These are phyloP conservation scores for Suhomyces bribrorum DNA, from an alignment of 1,139 yeast species.

Conservation along the genomic window DNA sequence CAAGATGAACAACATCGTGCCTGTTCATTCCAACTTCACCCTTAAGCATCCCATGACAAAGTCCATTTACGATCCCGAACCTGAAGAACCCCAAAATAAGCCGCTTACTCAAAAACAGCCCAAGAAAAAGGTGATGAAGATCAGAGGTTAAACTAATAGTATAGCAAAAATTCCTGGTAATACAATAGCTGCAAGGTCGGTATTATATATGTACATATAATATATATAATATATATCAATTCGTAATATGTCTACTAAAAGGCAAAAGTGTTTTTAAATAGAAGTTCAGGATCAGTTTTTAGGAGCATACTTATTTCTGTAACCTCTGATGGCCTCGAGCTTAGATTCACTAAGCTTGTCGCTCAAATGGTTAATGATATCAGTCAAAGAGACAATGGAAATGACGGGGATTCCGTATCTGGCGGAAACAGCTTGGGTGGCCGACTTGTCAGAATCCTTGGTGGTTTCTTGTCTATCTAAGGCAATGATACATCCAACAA, in stretches of 20 bases:
- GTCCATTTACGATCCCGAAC: conserved; percentile 57
- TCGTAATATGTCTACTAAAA: too few relatives aligned
- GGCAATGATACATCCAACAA: conserved; percentile 86
- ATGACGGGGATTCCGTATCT: conserved; percentile 79
- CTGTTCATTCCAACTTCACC: conserved; percentile 75
- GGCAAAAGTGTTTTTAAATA: too few relatives aligned
- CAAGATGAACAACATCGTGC: conserved; percentile 82
- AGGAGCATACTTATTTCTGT: conserved; percentile 57
- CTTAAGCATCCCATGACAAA: conserved; percentile 86
- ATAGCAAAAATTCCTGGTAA: neutral
- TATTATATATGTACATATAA: too few relatives aligned
- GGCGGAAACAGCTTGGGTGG: conserved; percentile 77
- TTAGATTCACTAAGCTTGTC: conserved; percentile 56
- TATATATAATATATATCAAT: too few relatives aligned
- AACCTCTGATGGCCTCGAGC: conserved; percentile 56
- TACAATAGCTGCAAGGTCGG: neutral
- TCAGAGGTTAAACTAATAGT: conserved; percentile 35
- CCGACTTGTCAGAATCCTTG: conserved; percentile 64
- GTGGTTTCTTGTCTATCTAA: conserved; percentile 94
- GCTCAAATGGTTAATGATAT: conserved; percentile 65
- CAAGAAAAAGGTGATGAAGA: conserved; percentile 54
- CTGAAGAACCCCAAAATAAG: conserved; percentile 28
- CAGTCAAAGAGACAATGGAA: conserved; percentile 74
- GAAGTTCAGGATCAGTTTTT: too few relatives aligned
- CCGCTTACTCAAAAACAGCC: conserved; percentile 49